Base-by-base conservation (phyloP, 2,329 filamentous ascomycete genomes). In the Trichoderma gracile region DNA sequence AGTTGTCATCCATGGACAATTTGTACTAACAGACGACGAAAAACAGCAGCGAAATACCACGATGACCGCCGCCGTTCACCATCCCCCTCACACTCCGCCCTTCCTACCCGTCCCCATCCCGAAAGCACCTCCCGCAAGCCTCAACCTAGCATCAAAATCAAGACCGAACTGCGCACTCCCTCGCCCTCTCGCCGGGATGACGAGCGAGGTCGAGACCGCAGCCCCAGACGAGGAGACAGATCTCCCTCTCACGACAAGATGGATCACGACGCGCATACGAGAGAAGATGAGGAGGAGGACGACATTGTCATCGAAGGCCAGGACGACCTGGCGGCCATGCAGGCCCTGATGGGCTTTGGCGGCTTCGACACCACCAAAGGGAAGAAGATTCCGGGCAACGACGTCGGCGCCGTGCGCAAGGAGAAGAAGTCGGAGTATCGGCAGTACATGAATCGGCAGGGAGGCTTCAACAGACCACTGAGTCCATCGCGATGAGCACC, bases 381-480 rank as follows among this genome's bases (percentile, higher is more conserved):
- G 66, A 92, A 90, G 62, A 96, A 97, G 74, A 88, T 99, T 1
- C 84, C 86, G 0, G 95, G 95, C 2, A 99, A 99, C 74, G 87
- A 93, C 73, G 86, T 89, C 47, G 93, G 91, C 63, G 92, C 82
- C 0, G 87, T 97, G 59, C 82, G 89, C 69, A 97, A 95, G 82
- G 92, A 95, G 79, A 97, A 97, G 86, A 93, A 92, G 86, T 91
- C 89, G 15, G 86, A 96, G 81, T 98, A 97, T 74, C 85, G 95
- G 70, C 95, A 99, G 84, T 99, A 99, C 78, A 99, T 99, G 87
- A 95, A 95, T 73, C 85, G 91, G 64, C 82, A 87, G 58, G 91
- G 91, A 63, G 91, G 91, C 6, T 95, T 95, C 80, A 95, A 94
- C 75, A 79, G 91, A 71, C 90, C 91, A 52, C 78, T 93, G 59